These are phyloP conservation scores for Aspergillus sp. DNA, from an alignment of 2,329 filamentous ascomycete genomes.

Conservation along the genomic window DNA sequence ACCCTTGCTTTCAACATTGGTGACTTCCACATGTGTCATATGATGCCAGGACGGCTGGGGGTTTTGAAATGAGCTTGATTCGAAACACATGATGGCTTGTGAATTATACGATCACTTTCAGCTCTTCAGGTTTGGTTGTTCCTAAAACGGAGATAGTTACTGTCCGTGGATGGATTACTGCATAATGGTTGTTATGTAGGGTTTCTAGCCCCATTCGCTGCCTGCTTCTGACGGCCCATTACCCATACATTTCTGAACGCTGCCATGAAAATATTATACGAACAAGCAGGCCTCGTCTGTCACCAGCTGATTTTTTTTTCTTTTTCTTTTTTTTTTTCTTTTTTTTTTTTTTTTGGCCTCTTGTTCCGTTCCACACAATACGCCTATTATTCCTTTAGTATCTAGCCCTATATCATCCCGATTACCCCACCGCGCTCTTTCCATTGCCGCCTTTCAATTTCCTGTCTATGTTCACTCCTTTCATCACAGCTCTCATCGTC, in stretches of 20 bases:
- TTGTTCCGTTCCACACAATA: not conserved
- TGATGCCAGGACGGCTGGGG: constrained; percentile 11
- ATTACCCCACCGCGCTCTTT: constrained; percentile 4
- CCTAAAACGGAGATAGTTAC: constrained; percentile 7
- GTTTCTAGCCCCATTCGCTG: constrained; percentile 3
- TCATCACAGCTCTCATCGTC: constrained; percentile 32
- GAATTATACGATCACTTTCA: constrained; percentile 8
- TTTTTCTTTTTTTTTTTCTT: too few relatives aligned
- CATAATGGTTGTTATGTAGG: constrained; percentile 10
- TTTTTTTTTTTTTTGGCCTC: not conserved
- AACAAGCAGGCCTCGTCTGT: constrained; percentile 8
- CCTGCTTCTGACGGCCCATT: constrained; percentile 4
- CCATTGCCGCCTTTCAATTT: constrained; percentile 16
- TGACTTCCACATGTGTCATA: constrained; percentile 11
- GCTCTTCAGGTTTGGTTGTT: constrained; percentile 5
- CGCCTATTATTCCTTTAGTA: not conserved
- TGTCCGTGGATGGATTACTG: constrained; percentile 8
- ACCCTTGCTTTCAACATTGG: not conserved
- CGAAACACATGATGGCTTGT: constrained; percentile 10
- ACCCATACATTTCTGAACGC: constrained; percentile 9
- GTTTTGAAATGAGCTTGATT: constrained; percentile 12
- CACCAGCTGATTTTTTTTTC: not conserved
- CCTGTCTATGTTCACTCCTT: constrained; percentile 23
- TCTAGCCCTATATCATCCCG: constrained; percentile 1
- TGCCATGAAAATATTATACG: constrained; percentile 10